A percentile compares a stretch with the other conserved stretches of the same genome.
Conservation (phyloP, 148 eudicot genomes). For the Arbutus unedo region DNA sequence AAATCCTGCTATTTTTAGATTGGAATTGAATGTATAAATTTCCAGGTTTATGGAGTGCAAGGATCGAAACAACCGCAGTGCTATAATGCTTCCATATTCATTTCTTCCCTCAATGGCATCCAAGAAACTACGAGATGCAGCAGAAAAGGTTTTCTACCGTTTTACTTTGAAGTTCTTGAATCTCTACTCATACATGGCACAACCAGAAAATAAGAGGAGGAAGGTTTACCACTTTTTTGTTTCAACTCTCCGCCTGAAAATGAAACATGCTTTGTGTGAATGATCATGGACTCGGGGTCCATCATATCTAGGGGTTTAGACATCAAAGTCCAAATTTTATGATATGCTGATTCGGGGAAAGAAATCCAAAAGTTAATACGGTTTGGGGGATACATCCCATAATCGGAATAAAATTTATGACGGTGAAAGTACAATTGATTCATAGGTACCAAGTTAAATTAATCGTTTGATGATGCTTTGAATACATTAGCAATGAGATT, state of each 20-base stretch:
- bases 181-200: not conserved
- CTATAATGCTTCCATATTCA: constrained; percentile 65
- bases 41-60: constrained; percentile 97
- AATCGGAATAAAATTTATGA: not conserved
- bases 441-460: not conserved
- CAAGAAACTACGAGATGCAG: constrained; percentile 73
- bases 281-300: not conserved
- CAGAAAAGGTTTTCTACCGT: constrained; percentile 54
- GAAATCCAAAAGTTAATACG: not conserved
- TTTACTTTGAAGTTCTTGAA: not conserved
- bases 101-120: constrained; percentile 97
- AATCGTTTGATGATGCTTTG: not conserved
- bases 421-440: not conserved
- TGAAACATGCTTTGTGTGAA: not conserved
- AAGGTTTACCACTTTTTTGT: not conserved
- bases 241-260: not conserved
- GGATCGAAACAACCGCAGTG: constrained; percentile 73
- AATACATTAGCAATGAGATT: not conserved
- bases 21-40: constrained; percentile 26
- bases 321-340: not conserved
- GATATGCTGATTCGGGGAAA: not conserved
- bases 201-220: not conserved
- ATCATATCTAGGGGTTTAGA: not conserved
- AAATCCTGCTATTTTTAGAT: constrained; percentile 15
- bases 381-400: not conserved